A percentile compares a stretch with the other conserved stretches of the same genome.
Conservation (phyloP, 1,284 basidiomycete genomes). For the Cutaneotrichosporon curvatum region DNA sequence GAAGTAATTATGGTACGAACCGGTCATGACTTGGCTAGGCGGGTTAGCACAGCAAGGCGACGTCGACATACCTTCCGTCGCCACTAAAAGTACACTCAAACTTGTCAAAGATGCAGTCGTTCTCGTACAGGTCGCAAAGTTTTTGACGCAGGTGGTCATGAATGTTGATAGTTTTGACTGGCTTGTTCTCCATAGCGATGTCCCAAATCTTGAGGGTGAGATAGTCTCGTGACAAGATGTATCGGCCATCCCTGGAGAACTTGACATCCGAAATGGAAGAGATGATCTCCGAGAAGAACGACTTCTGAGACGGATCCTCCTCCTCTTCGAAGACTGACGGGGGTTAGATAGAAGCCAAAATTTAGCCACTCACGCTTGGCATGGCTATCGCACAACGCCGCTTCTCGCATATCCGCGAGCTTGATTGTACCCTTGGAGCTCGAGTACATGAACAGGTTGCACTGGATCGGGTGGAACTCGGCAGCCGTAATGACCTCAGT, state of each 20-base stretch:
- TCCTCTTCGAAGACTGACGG: slow-evolving; percentile 95
- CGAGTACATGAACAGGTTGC: slow-evolving; percentile 99
- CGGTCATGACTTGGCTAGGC: slow-evolving; percentile 81
- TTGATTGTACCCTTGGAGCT: slow-evolving; percentile 99
- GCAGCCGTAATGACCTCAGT: slow-evolving; percentile 99
- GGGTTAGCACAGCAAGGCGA: not conserved
- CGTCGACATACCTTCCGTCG: slow-evolving; percentile 72
- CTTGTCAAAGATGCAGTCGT: slow-evolving; percentile 99
- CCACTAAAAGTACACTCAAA: slow-evolving; percentile 97
- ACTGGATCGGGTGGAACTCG: slow-evolving; percentile 95
- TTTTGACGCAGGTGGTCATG: slow-evolving; percentile 97
- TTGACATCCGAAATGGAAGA: slow-evolving; percentile 99
- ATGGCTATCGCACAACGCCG: slow-evolving; percentile 91
- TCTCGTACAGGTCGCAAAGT: slow-evolving; percentile 98
- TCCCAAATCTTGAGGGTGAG: slow-evolving; percentile 99
- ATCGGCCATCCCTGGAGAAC: slow-evolving; percentile 94
- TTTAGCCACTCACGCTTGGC: slow-evolving; percentile 85
- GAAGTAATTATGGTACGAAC: slow-evolving; percentile 99
- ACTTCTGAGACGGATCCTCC: slow-evolving; percentile 92
- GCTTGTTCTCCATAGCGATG: slow-evolving; percentile 96
- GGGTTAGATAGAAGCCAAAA: not conserved
- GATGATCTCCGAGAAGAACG: slow-evolving; percentile 99
- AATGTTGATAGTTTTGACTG: slow-evolving; percentile 96
- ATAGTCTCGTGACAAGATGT: slow-evolving; percentile 95
- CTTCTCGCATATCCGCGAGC: slow-evolving; percentile 99